These are phyloP conservation scores for Citrus maxima DNA, from an alignment of 345 rosid species.

Conservation along the genomic window DNA sequence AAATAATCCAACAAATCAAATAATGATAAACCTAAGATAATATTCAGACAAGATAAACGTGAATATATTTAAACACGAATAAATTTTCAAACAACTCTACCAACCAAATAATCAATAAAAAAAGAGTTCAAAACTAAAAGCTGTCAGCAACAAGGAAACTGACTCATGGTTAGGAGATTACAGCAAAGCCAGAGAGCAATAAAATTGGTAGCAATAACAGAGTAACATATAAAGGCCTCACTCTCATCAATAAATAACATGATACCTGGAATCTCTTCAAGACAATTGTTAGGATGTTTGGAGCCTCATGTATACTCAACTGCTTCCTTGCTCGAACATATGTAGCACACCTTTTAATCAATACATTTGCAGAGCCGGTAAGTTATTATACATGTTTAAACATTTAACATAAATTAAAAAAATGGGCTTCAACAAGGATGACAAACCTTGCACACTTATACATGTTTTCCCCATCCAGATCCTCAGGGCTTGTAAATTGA, in stretches of 20 bases:
- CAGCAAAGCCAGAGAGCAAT: neutral
- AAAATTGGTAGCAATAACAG: neutral
- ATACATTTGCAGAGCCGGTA: neutral
- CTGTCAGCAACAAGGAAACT: neutral
- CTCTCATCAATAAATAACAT: conserved; percentile 2
- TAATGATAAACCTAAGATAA: neutral
- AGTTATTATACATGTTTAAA: conserved; percentile 2
- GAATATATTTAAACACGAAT: neutral
- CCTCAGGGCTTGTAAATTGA: conserved; percentile 79
- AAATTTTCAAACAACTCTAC: neutral
- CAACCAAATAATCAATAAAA: neutral
- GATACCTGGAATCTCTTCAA: conserved; percentile 84
- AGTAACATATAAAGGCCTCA: neutral
- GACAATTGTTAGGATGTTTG: conserved; percentile 83
- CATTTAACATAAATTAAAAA: neutral
- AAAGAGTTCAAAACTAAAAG: neutral
- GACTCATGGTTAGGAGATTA: neutral
- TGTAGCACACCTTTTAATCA: conserved; percentile 58
- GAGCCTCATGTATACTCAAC: conserved; percentile 77
- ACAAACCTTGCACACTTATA: conserved; percentile 82
- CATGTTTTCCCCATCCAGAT: conserved; percentile 90
- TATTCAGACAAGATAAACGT: neutral
- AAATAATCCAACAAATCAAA: neutral
- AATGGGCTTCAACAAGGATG: neutral
- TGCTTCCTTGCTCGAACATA: conserved; percentile 82